Evolutionary conservation across 176 grass and related monocot genomes (phyloP), one percentile per base, ranked within the genome.

Genomic region (Paspalum notatum): DNA sequence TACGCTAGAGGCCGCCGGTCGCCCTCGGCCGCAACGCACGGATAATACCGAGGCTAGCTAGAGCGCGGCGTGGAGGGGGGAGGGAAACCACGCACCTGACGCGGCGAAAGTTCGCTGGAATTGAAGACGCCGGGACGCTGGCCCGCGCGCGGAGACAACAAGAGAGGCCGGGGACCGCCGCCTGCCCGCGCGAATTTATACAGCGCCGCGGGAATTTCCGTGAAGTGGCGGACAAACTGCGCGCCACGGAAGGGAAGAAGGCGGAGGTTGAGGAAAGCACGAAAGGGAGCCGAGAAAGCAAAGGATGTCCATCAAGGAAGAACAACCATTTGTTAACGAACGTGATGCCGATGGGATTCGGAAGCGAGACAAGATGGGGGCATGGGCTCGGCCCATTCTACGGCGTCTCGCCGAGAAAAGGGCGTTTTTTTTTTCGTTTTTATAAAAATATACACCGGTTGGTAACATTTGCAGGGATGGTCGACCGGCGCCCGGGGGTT

Each of bases 81-180:
- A 45, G 71, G 37, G 43, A 66, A 72, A 60, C 0, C 21, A 60
- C 83, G 60, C 49, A 78, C 88, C 88, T 82, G 59, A 22, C 41
- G 50, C 72, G 51, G 66, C 2, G 79, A 86, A 82, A 44, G 51
- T 82, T 82, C 78, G 51, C 55, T 20, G 84, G 59, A 17, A 58
- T 48, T 37, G 78, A 51, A 51, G 27, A 53, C 37, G 63, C 22
- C 45, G 39, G 10, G 37, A 14, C 8, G 38, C 39, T 21, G 62
- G 53, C 46, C 65, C 57, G 43, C 15, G 82, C 71, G 47, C 50
- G 72, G 87, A 71, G 76, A 22, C 40, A 39, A 57, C 69, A 7
- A 67, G n/a, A 67, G 13, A 18, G 22, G 39, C n/a, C 56, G 9
- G 10, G 22, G 20, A 6, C 25, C 12, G 18, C 16, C 38, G 20